Evolutionary conservation across 352 stramenopile genomes (phyloP).

Genomic region (Discostella stelligera): DNA sequence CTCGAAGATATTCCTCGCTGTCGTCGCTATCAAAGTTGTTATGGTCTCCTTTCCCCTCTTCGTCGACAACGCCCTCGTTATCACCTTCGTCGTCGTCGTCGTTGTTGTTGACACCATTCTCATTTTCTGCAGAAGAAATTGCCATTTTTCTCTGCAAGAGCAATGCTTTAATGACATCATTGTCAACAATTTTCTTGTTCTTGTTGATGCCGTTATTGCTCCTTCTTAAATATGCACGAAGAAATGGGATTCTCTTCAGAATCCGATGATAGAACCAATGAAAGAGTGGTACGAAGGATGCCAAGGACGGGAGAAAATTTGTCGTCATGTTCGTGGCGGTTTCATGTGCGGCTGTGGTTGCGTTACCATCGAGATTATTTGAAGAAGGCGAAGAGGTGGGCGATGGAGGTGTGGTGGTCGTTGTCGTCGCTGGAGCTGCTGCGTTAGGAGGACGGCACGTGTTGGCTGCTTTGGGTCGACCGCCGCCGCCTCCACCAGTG

Average conservation of each 20-base stretch:
- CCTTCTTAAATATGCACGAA: neutral
- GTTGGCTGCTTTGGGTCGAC: neutral
- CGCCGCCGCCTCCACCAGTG: neutral
- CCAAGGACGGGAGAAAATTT: neutral
- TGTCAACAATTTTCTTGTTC: neutral
- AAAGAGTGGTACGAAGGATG: neutral
- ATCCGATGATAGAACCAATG: neutral
- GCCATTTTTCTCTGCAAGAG: neutral
- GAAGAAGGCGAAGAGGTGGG: too few species aligned
- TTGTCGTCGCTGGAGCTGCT: neutral
- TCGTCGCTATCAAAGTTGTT: constrained; percentile 5
- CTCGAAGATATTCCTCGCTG: constrained; percentile 16
- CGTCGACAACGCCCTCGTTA: neutral
- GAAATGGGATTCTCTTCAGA: neutral
- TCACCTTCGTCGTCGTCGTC: neutral
- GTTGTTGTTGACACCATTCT: neutral
- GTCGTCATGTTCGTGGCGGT: neutral
- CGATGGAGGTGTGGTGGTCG: neutral
- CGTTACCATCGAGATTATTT: too few species aligned
- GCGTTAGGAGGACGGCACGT: neutral
- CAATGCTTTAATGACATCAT: constrained; percentile 6
- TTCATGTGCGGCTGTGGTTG: neutral
- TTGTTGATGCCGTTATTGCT: neutral
- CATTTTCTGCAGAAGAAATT: neutral
- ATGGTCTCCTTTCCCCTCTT: neutral